phyloP scores from a whole-genome alignment of 306 rosid species.

The Sechiopsis laciniata region DNA sequence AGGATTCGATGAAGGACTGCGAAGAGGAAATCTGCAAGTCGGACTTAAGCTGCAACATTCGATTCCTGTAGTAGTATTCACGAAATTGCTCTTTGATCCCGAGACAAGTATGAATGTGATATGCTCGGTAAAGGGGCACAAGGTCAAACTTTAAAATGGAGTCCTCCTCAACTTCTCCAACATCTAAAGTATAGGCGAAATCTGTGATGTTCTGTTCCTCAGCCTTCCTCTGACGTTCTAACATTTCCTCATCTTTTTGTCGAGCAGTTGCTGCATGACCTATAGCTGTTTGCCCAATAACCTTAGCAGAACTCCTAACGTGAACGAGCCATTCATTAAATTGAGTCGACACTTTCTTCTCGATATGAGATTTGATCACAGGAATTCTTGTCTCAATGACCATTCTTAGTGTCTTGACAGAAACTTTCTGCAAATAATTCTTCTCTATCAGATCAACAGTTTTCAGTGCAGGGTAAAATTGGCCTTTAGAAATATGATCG shows the following conservation, averaged over 20 bases:
- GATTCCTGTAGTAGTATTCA: conserved; percentile 72
- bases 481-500: conserved; percentile 56
- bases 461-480: conserved; percentile 72
- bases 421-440: conserved; percentile 48
- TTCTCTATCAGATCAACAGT: conserved; percentile 73
- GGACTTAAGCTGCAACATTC: conserved; percentile 77
- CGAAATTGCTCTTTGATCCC: conserved; percentile 77
- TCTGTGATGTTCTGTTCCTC: conserved; percentile 49
- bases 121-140: conserved; percentile 86
- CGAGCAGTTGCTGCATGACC: conserved; percentile 63
- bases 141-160: conserved; percentile 64
- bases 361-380: conserved; percentile 60
- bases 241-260: conserved; percentile 69
- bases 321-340: conserved; percentile 93
- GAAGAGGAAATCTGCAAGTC: conserved; percentile 72
- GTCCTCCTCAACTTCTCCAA: conserved; percentile 63
- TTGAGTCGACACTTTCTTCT: conserved; percentile 67
- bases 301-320: conserved; percentile 69
- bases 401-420: conserved; percentile 58
- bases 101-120: conserved; percentile 73
- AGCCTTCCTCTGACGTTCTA: conserved; percentile 58
- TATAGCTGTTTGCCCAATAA: conserved; percentile 73
- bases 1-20: conserved; percentile 72
- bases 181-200: conserved; percentile 32
- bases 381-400: conserved; percentile 70